Percentiles rank a stretch among this genome's conserved stretches.
Evolutionary conservation across 106 monocot genomes (phyloP).

Genomic region (Dioscorea alata): DNA sequence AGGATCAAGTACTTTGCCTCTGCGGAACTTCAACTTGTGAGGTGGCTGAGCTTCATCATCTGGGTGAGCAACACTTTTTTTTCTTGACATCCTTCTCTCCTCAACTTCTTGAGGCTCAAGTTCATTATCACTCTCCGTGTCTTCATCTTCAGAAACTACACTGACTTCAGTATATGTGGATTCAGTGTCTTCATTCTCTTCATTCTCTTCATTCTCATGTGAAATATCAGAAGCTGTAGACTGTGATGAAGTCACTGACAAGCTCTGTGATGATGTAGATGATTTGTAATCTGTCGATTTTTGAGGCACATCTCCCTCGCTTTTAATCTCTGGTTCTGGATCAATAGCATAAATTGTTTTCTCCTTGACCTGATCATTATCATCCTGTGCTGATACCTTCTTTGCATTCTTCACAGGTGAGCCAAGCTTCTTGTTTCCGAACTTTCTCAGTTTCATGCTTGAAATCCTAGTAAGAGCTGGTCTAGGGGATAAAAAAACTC

Average conservation of each 20-base stretch:
- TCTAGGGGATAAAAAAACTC: conserved; percentile 5
- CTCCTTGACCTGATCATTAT: conserved; percentile 24
- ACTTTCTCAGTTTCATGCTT: conserved; percentile 10
- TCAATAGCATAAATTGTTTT: conserved; percentile 38
- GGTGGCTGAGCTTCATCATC: conserved; percentile 17
- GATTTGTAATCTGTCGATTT: conserved; percentile 5
- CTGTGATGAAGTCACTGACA: background rate
- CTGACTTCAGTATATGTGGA: conserved; percentile 5
- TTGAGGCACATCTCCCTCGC: conserved; percentile 2
- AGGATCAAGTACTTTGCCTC: conserved; percentile 33
- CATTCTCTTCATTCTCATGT: conserved; percentile 8
- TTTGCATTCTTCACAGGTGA: conserved; percentile 8
- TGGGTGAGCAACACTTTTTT: background rate
- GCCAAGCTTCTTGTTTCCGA: conserved; percentile 4
- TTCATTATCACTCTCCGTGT: background rate
- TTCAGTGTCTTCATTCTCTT: conserved; percentile 5
- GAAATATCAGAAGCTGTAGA: conserved; percentile 15
- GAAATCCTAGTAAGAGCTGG: conserved; percentile 4
- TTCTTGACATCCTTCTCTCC: conserved; percentile 12
- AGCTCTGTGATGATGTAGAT: conserved; percentile 6
- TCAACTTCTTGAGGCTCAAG: background rate
- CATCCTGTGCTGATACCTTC: conserved; percentile 2
- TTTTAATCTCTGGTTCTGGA: conserved; percentile 8
- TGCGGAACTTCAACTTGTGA: conserved; percentile 40
- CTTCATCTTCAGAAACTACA: background rate